Evolutionary conservation across 371 early-diverging fungal genomes (phyloP).

Genomic region (Mucor piriformis): DNA sequence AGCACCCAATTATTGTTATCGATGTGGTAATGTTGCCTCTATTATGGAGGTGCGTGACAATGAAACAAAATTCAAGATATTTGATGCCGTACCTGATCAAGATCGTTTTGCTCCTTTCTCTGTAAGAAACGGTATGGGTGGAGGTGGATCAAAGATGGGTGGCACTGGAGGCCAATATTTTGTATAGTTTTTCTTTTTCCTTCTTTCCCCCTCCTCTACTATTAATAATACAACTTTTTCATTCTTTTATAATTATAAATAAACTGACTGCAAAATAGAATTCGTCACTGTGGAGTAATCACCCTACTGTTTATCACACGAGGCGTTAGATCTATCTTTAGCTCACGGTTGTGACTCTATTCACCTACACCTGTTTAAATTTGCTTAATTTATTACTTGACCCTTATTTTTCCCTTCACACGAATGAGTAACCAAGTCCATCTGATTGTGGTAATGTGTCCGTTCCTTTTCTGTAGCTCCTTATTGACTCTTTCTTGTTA

Average conservation of each 20-base stretch:
- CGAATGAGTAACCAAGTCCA: background rate
- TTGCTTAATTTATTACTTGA: background rate
- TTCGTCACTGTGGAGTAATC: background rate
- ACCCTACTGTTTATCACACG: too few relatives aligned
- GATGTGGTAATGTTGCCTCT: slow-evolving; percentile 99
- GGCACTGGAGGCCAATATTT: slow-evolving; percentile 55
- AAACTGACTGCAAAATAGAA: too few relatives aligned
- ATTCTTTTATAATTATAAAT: background rate
- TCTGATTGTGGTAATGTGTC: background rate
- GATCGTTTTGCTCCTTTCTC: slow-evolving; percentile 56
- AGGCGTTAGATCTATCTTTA: too few relatives aligned
- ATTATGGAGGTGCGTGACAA: slow-evolving; percentile 93
- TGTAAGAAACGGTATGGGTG: slow-evolving; percentile 26
- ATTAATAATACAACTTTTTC: background rate
- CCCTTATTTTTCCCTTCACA: background rate
- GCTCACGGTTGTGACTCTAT: background rate
- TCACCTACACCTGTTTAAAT: background rate
- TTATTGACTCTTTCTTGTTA: background rate
- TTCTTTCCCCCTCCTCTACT: background rate
- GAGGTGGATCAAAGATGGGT: slow-evolving; percentile 28
- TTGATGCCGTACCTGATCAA: slow-evolving; percentile 93
- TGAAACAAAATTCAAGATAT: slow-evolving; percentile 89
- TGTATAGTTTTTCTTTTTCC: slow-evolving; percentile 27
- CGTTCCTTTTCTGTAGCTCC: background rate
- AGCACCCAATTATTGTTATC: slow-evolving; percentile 99